A percentile compares a stretch with the other conserved stretches of the same genome.
Conservation (phyloP, 2,329 filamentous ascomycete genomes). For the Septoria petroselini region DNA sequence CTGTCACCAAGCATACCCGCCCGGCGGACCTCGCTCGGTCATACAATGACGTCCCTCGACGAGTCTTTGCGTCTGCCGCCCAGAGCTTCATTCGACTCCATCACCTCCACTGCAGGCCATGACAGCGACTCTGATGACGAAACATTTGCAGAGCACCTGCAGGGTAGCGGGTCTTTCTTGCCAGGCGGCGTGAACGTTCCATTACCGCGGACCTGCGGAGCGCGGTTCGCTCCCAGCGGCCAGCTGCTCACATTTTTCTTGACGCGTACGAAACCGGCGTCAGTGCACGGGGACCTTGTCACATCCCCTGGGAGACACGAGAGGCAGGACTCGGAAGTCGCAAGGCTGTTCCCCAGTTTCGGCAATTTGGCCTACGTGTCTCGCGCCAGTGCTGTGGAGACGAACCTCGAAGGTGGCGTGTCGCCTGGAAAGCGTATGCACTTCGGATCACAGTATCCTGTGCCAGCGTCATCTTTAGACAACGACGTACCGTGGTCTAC, state of each 20-base stretch:
- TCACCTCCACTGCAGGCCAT: constrained; percentile 38
- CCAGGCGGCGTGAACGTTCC: constrained; percentile 64
- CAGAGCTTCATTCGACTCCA: constrained; percentile 54
- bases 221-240: constrained; percentile 56
- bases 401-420: constrained; percentile 15
- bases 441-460: constrained; percentile 44
- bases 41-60: constrained; percentile 44
- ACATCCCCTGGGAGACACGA: constrained; percentile 48
- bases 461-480: constrained; percentile 48
- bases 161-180: constrained; percentile 51
- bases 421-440: not conserved
- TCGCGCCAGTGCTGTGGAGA: constrained; percentile 4
- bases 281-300: constrained; percentile 20
- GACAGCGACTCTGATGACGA: constrained; percentile 56
- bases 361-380: constrained; percentile 28
- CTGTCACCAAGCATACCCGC: constrained; percentile 34
- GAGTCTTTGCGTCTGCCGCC: constrained; percentile 55
- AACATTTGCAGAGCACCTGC: constrained; percentile 54
- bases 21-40: constrained; percentile 35
- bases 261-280: constrained; percentile 49
- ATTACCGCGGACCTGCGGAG: constrained; percentile 57
- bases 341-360: constrained; percentile 33
- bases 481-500: constrained; percentile 31
- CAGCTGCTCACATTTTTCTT: constrained; percentile 59
- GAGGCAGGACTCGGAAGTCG: constrained; percentile 58